Evolutionary conservation across 768 basidiomycete genomes (phyloP), one percentile per base, ranked within the genome.

Genomic region (Pleurotus sapidus): DNA sequence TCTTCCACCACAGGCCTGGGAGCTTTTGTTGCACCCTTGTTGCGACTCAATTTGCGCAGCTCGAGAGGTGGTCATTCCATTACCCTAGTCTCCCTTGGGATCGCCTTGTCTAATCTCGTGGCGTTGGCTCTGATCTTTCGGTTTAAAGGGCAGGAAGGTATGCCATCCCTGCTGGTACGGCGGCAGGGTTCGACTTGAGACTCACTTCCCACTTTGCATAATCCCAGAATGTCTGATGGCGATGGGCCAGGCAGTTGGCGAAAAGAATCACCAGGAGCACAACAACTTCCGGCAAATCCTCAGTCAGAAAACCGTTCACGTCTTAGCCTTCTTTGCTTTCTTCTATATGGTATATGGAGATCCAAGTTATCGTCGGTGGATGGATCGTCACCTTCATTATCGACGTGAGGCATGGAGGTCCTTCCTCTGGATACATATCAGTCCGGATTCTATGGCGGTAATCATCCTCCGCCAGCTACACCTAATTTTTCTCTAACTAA

Each of bases 31-130:
- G 69, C 92, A 0, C 93, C 2, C 77, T 95, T 15, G 83, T 88
- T 0, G 81, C 93, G 0, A 95, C 94, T 0, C 89, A 93, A 57
- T 95, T 95, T 61, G 77, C 89, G 0, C 82, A 84, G 56, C 63
- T 82, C 20, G 68, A 61, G 0, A 78, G 73, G 34, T 94, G 92
- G 93, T 89, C 86, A 0, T 87, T 89, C 27, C 27, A 27, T 27
- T 27, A 27, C 27, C 27, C 67, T 93, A 7, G 73, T 73, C 1
- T 91, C 90, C 0, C 11, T 58, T 9, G 7, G 34, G 37, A 49
- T 53, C n/a, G 84, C 89, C 0, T 55, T 84, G 14, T 60, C 74
- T 42, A 92, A 89, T 60, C 74, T 79, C 1, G 39, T 78, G 11
- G 51, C 84, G 3, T 69, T 94, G 4, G 60, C 78, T 2, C 56